Conservation (phyloP, 345 rosid genomes). For the Populus pruinosa region DNA sequence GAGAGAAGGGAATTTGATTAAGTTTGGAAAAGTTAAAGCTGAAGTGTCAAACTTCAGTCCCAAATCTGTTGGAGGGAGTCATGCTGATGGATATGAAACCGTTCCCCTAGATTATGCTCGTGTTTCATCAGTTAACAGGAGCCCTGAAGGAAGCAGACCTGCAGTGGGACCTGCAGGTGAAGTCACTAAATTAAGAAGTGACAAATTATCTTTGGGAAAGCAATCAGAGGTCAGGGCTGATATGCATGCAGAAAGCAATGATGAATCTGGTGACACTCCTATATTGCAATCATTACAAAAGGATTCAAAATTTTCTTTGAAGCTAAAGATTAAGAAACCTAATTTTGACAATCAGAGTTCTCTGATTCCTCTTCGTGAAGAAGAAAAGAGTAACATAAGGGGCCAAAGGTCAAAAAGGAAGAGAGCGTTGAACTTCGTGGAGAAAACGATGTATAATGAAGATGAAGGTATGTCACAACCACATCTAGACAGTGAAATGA, state of each 20-base stretch:
- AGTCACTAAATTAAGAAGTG: constrained; percentile 38
- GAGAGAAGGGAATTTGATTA: constrained; percentile 49
- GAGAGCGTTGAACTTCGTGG: constrained; percentile 61
- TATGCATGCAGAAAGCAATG: constrained; percentile 46
- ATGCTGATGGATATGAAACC: constrained; percentile 34
- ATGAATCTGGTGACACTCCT: constrained; percentile 46
- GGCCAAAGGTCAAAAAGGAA: constrained; percentile 98
- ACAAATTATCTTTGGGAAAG: constrained; percentile 39
- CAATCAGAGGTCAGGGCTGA: constrained; percentile 45
- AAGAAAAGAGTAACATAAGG: constrained; percentile 61
- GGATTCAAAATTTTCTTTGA: constrained; percentile 74
- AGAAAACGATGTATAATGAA: constrained; percentile 50
- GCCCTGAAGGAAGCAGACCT: constrained; percentile 38
- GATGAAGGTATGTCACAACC: constrained; percentile 42
- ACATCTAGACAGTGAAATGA: constrained; percentile 70
- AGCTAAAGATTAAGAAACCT: constrained; percentile 81
- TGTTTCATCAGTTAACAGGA: constrained; percentile 44
- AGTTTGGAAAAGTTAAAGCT: constrained; percentile 56
- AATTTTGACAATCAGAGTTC: constrained; percentile 51
- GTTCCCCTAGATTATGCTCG: constrained; percentile 37
- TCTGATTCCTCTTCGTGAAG: constrained; percentile 47
- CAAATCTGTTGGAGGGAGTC: constrained; percentile 31
- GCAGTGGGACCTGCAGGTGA: constrained; percentile 38
- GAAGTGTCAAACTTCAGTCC: constrained; percentile 42
- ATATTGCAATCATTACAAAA: constrained; percentile 46